Evolutionary conservation across 352 stramenopile species (phyloP), one percentile per base, ranked within the genome.

Genomic region (Phytophthora melonis): DNA sequence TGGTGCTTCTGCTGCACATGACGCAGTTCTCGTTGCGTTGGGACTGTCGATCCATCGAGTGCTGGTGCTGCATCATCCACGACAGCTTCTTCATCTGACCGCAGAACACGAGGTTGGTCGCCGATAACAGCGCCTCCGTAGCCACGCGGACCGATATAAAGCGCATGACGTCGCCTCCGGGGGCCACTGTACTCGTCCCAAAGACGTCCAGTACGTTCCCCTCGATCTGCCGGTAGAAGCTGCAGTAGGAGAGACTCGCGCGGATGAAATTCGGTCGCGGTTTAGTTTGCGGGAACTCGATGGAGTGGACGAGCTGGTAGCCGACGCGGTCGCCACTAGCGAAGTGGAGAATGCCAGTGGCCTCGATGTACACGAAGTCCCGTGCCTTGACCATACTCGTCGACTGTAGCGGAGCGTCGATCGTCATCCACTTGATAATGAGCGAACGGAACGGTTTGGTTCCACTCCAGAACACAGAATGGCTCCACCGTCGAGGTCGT

Each of bases 1-100:
- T 67, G 30, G 77, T 32, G 16, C 71, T 72, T 36, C 75, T 77
- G 30, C 66, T 19, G 63, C 77, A 83, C 14, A 68, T 83, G 11
- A 76, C 60, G 16, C 77, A 81, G 7, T 58, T 67, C 25, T 63
- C 58, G 41, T 53, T 64, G 10, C 18, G 58, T 59, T 75, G 68
- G 18, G 6, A 68, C 8, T 71, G 43, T 10, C 39, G 56, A 8
- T 58, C 41, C 41, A 32, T 23, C 30, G 62, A 21, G 50, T 55
- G 41, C 18, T 54, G 55, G 0, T 59, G 47, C 39, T 81, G 63
- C 6, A 79, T 23, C 57, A 75, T 72, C 81, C 83, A 90, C 55
- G 78, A 70, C 10, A 89, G 68, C 60, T 89, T 91, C 61, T 85
- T 84, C 79, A 87, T 84, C 36, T 86, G 79, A 1, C 74, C 78